Percentiles rank a stretch among this genome's conserved stretches.
These are phyloP conservation scores for Aspergillus carbonarius DNA, from an alignment of 2,329 filamentous ascomycete genomes.

Conservation along the genomic window DNA sequence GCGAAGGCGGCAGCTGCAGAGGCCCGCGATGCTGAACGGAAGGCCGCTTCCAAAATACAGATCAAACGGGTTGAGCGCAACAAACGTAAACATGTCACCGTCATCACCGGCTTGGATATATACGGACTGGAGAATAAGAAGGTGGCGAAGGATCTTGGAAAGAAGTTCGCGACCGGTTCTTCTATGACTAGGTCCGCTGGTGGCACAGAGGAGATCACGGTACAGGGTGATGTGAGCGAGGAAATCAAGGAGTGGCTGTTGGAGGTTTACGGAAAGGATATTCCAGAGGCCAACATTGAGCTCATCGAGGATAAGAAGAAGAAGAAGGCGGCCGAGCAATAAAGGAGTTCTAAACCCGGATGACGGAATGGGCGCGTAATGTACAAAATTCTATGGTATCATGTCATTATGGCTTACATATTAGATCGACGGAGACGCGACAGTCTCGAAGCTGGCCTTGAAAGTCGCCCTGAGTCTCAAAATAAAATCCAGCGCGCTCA, in stretches of 20 bases:
- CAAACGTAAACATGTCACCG: constrained; percentile 95
- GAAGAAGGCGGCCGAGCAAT: constrained; percentile 55
- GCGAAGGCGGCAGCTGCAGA: constrained; percentile 89
- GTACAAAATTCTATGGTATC: constrained; percentile 20
- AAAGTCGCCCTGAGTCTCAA: background rate
- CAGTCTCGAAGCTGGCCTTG: constrained; percentile 10
- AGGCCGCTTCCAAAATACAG: constrained; percentile 76
- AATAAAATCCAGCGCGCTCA: constrained; percentile 15
- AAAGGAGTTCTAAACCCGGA: background rate
- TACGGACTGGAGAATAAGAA: constrained; percentile 95
- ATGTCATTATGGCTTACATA: constrained; percentile 23
- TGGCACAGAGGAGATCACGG: constrained; percentile 92
- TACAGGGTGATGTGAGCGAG: constrained; percentile 94
- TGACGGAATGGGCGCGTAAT: background rate
- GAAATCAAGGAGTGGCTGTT: constrained; percentile 89
- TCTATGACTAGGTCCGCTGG: constrained; percentile 86
- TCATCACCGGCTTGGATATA: constrained; percentile 83
- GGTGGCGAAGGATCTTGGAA: constrained; percentile 92
- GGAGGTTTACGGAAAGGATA: constrained; percentile 77
- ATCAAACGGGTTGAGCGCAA: constrained; percentile 98
- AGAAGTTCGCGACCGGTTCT: constrained; percentile 95
- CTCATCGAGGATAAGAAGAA: constrained; percentile 95
- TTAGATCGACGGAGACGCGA: constrained; percentile 15
- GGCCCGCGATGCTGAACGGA: constrained; percentile 76
- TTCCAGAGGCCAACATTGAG: constrained; percentile 95